Conservation (phyloP, 768 basidiomycete species). For the Amanita pallidorosea region DNA sequence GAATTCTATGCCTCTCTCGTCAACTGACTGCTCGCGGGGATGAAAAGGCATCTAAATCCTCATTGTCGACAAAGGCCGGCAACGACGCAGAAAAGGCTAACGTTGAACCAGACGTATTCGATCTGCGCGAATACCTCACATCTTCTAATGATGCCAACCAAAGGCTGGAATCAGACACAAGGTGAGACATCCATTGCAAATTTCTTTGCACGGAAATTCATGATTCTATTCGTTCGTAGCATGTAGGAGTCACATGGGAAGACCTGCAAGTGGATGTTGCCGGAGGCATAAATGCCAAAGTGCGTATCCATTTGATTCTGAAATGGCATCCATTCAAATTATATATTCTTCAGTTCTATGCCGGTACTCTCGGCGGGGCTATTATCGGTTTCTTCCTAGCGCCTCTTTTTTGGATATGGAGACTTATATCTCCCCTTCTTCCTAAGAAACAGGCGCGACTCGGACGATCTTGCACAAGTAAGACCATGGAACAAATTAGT, state of each 20-base stretch:
- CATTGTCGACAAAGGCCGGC: constrained; percentile 17
- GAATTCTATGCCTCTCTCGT: constrained; percentile 48
- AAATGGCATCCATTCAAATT: background rate
- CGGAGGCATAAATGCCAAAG: constrained; percentile 49
- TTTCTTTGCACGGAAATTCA: background rate
- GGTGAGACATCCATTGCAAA: constrained; percentile 19
- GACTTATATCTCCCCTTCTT: constrained; percentile 27
- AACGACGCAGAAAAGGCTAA: constrained; percentile 33
- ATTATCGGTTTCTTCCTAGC: constrained; percentile 40
- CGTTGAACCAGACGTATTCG: constrained; percentile 31
- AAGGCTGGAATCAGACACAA: constrained; percentile 61
- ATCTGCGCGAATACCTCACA: constrained; percentile 58
- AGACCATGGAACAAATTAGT: constrained; percentile 5
- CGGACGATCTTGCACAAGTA: constrained; percentile 54
- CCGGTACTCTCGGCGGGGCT: constrained; percentile 54
- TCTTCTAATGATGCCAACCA: constrained; percentile 59
- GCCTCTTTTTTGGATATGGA: constrained; percentile 39
- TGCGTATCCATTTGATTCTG: constrained; percentile 11
- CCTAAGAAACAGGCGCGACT: constrained; percentile 27
- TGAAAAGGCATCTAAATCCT: constrained; percentile 11
- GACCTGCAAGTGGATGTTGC: constrained; percentile 51
- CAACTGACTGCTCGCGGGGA: constrained; percentile 23
- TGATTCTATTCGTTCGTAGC: constrained; percentile 17
- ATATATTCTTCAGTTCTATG: constrained; percentile 32
- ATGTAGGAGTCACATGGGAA: constrained; percentile 70